Base-by-base conservation (phyloP, 805 yeast species). In the Vanderwaltozyma yarrowii region DNA sequence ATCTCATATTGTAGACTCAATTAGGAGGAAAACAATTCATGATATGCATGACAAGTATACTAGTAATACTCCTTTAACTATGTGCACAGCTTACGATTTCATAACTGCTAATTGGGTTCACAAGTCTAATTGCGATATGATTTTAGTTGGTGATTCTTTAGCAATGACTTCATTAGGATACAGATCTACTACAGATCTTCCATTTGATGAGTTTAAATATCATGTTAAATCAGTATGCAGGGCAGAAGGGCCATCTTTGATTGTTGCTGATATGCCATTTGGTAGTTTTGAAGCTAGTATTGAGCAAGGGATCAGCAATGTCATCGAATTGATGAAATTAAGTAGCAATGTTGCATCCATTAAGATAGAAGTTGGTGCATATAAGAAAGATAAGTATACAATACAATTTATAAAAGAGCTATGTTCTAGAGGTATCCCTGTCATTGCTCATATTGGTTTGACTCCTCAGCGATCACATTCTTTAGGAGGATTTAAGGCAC, bases 161-260 rank as follows among this genome's bases (percentile, higher is more conserved):
- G 86, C 96, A 0, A 89, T 87, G 96, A 88, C 84, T 1, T 71
- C 94, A 0, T 67, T 85, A 45, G 98, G 98, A 0, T 79, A 80
- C 52, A 68, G 67, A 2, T 77, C 81, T 30, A 80, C 97, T 0
- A 76, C 80, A 42, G 82, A 82, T 50, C 61, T 92, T 20, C 70
- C 78, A 2, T 72, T 86, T 36, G 88, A 85, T 10, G 89, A 92
- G 56, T 84, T 86, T 63, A 57, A 80, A 23, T 81, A 76, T 54
- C 85, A 84, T 48, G 78, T 81, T 29, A 67, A 71, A 37, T 80
- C 96, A 0, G 94, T 87, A 2, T 58, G 76, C 12, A 65, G 96
- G 23, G 95, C 92, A 0, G 71, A 75, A 25, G 57, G 69, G 2
- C 51, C 71, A 14, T 77, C 92, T 25, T 74, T 84, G 44, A 51